Evolutionary conservation across 352 stramenopile genomes (phyloP).

Genomic region (Phytophthora sansomeana): DNA sequence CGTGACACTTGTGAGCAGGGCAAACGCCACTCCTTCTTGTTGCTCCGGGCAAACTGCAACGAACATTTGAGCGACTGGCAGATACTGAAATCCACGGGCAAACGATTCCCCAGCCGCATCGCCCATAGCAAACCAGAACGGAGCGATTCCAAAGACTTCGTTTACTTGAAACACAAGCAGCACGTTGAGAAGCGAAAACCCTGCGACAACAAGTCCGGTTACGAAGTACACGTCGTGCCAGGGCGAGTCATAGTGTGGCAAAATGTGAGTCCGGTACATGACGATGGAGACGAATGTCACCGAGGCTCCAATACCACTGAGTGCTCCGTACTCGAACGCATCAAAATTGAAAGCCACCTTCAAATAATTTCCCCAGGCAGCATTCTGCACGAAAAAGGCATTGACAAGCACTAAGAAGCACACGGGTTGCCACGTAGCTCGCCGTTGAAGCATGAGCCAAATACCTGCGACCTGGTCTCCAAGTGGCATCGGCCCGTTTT

Average conservation of each 20-base stretch:
- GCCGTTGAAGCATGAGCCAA: constrained; percentile 69
- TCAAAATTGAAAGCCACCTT: constrained; percentile 75
- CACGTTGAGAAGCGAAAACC: constrained; percentile 79
- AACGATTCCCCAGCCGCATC: constrained; percentile 76
- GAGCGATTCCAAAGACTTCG: constrained; percentile 58
- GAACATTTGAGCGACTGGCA: constrained; percentile 81
- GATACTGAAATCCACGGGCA: constrained; percentile 79
- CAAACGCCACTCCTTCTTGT: constrained; percentile 81
- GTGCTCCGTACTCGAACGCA: constrained; percentile 80
- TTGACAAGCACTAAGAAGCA: constrained; percentile 76
- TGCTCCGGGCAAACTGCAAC: constrained; percentile 75
- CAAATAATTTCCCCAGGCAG: constrained; percentile 84
- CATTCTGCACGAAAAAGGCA: constrained; percentile 72
- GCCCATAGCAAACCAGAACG: constrained; percentile 84
- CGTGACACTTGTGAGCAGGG: constrained; percentile 78
- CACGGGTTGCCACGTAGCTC: constrained; percentile 81
- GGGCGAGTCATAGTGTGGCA: constrained; percentile 46
- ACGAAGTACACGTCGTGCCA: constrained; percentile 77
- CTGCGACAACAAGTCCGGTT: constrained; percentile 59
- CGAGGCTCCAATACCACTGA: constrained; percentile 70
- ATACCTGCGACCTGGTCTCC: constrained; percentile 50
- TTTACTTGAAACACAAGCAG: constrained; percentile 74
- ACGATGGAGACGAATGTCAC: constrained; percentile 73
- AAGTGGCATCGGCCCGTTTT: constrained; percentile 37
- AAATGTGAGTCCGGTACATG: constrained; percentile 61